Percentiles rank a stretch among this genome's conserved stretches.
Conservation (phyloP, 768 basidiomycete species). For the Harrya chromipes region DNA sequence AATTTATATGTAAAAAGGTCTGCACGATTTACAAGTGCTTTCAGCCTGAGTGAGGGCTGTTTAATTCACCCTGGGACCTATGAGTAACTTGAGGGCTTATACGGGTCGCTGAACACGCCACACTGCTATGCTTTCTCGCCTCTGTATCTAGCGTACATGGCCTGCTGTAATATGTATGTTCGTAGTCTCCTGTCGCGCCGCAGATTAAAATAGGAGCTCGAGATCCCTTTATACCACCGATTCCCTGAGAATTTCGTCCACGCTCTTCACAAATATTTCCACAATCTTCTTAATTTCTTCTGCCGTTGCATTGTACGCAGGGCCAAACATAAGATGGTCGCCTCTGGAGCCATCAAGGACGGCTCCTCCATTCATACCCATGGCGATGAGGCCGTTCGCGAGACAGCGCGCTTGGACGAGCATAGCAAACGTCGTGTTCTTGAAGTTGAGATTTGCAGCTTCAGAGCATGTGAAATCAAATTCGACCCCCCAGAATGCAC, state of each 20-base stretch:
- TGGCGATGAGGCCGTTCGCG: conserved; percentile 62
- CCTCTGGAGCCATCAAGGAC: conserved; percentile 70
- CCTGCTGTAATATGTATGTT: too few species aligned
- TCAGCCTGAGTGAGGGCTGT: too few species aligned
- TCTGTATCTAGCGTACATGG: too few species aligned
- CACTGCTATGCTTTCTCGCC: too few species aligned
- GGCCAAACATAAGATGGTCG: conserved; percentile 69
- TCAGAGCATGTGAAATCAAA: conserved; percentile 62
- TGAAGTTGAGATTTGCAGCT: conserved; percentile 45
- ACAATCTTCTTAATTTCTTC: conserved; percentile 70
- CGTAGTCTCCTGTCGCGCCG: too few species aligned
- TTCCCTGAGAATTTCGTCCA: conserved; percentile 59
- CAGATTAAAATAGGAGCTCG: too few species aligned
- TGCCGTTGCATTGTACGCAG: conserved; percentile 74
- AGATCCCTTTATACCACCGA: conserved; percentile 12
- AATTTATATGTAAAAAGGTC: too few species aligned
- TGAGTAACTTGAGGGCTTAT: too few species aligned
- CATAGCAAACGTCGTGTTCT: conserved; percentile 58
- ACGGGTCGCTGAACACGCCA: too few species aligned
- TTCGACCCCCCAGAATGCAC: conserved; percentile 82
- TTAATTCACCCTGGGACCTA: too few species aligned
- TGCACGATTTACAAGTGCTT: too few species aligned
- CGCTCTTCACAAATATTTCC: conserved; percentile 58
- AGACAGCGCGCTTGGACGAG: conserved; percentile 70
- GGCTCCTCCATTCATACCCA: conserved; percentile 72